A percentile compares a stretch with the other conserved stretches of the same genome.
These are phyloP conservation scores for Kurtzmaniella quercitrusa DNA, from an alignment of 1,139 yeast genomes.

Conservation along the genomic window DNA sequence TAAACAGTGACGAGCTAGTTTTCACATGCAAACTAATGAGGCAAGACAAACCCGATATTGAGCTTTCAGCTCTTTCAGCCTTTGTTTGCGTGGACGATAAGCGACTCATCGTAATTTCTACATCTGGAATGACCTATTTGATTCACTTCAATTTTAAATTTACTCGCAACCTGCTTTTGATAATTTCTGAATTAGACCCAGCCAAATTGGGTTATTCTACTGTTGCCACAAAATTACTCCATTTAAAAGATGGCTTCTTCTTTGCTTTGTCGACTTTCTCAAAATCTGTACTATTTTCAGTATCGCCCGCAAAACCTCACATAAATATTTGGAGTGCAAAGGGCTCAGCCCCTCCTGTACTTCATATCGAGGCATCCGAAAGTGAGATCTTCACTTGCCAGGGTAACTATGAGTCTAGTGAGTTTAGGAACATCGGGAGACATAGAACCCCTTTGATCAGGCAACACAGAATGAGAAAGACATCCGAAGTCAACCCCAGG, in stretches of 20 bases:
- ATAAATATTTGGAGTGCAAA: conserved; percentile 20
- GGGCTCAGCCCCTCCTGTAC: conserved; percentile 34
- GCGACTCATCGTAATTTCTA: conserved; percentile 27
- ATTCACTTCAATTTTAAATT: conserved; percentile 18
- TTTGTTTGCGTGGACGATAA: conserved; percentile 6
- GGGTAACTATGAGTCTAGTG: conserved; percentile 40
- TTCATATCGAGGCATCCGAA: conserved; percentile 19
- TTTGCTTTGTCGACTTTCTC: conserved; percentile 32
- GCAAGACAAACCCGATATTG: background rate
- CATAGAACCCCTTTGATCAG: background rate
- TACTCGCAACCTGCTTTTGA: conserved; percentile 3
- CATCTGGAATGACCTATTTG: conserved; percentile 28
- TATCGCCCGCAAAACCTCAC: conserved; percentile 25
- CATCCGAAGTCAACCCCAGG: background rate
- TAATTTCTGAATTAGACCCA: conserved; percentile 21
- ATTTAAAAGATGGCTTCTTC: conserved; percentile 26
- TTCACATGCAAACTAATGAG: conserved; percentile 11
- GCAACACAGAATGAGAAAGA: background rate
- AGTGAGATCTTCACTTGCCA: conserved; percentile 25
- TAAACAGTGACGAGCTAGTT: conserved; percentile 9
- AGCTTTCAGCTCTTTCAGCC: conserved; percentile 1
- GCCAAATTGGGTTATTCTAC: conserved; percentile 31
- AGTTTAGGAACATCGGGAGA: conserved; percentile 16
- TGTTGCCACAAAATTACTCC: conserved; percentile 22
- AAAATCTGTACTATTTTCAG: conserved; percentile 29